phyloP scores from a whole-genome alignment of 225 moss, liverwort and hornwort genomes.

The Climacium dendroides region DNA sequence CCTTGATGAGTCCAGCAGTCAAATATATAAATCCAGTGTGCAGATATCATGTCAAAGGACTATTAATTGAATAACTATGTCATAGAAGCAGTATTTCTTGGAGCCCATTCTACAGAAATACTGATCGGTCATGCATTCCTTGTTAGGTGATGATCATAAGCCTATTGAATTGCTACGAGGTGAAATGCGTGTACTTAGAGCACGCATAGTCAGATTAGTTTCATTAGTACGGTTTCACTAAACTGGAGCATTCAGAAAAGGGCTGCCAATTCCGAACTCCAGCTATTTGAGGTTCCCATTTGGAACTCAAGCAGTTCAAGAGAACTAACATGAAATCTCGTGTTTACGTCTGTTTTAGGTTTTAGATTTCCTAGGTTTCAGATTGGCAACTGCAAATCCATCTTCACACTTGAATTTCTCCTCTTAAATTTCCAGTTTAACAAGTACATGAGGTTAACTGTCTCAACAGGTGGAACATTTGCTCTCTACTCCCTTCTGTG shows the following conservation, averaged over 20 bases:
- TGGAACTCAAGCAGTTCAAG: not conserved
- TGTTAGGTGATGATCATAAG: not conserved
- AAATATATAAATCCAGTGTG: no score
- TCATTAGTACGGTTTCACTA: not conserved
- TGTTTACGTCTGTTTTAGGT: not conserved
- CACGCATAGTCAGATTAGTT: not conserved
- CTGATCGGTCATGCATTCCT: not conserved
- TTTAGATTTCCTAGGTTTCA: not conserved
- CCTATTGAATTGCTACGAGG: not conserved
- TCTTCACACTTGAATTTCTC: not conserved
- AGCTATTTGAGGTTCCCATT: not conserved
- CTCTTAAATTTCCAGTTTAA: not conserved
- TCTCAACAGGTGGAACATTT: slow-evolving; percentile 71
- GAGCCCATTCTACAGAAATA: not conserved
- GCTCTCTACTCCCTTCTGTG: slow-evolving; percentile 81
- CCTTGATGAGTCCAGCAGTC: not conserved
- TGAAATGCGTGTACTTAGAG: not conserved
- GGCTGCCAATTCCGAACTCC: not conserved
- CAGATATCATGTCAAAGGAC: not conserved
- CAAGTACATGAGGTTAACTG: not conserved
- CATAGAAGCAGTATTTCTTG: not conserved
- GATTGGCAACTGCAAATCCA: not conserved
- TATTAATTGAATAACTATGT: not conserved
- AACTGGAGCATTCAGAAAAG: not conserved
- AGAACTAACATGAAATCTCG: not conserved